phyloP scores from a whole-genome alignment of 1,284 basidiomycete species.

The Peniophora sp. region DNA sequence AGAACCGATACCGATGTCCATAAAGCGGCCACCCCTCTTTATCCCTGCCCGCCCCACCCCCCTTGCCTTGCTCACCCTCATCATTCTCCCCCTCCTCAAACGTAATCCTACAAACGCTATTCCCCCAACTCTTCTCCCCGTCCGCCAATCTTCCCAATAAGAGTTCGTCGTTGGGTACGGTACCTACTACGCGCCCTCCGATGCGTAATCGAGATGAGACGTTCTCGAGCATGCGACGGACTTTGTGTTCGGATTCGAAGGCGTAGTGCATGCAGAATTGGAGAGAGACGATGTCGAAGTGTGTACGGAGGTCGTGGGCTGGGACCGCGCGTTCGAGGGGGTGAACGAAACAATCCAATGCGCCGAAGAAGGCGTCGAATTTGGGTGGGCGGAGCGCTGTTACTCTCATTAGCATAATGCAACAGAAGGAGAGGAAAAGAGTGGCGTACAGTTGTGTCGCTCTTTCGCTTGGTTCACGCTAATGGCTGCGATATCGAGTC shows the following conservation, averaged over 20 bases:
- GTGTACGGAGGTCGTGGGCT: constrained; percentile 41
- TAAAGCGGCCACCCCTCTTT: constrained; percentile 55
- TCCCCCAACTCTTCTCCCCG: constrained; percentile 78
- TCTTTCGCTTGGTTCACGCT: constrained; percentile 86
- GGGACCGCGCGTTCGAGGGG: constrained; percentile 68
- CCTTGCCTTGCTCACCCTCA: too few species aligned
- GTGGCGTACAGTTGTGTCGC: constrained; percentile 33
- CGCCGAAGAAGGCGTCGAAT: constrained; percentile 78
- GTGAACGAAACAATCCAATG: constrained; percentile 84
- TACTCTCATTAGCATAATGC: neutral
- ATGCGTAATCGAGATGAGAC: constrained; percentile 73
- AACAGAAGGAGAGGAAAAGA: constrained; percentile 24
- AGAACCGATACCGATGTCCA: constrained; percentile 94
- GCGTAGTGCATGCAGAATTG: constrained; percentile 99
- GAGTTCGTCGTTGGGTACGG: constrained; percentile 82
- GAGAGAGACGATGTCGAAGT: constrained; percentile 93
- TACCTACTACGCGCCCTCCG: constrained; percentile 91
- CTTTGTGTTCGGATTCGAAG: constrained; percentile 84
- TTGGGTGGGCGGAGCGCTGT: constrained; percentile 36
- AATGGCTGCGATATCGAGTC: constrained; percentile 82
- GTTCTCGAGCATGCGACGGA: constrained; percentile 89
- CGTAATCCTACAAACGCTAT: constrained; percentile 81
- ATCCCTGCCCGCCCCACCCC: too few species aligned
- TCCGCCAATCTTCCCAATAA: constrained; percentile 59
- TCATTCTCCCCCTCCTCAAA: constrained; percentile 55